phyloP scores from a whole-genome alignment of 192 early-diverging fungal species.

The Linnemannia elongata region DNA sequence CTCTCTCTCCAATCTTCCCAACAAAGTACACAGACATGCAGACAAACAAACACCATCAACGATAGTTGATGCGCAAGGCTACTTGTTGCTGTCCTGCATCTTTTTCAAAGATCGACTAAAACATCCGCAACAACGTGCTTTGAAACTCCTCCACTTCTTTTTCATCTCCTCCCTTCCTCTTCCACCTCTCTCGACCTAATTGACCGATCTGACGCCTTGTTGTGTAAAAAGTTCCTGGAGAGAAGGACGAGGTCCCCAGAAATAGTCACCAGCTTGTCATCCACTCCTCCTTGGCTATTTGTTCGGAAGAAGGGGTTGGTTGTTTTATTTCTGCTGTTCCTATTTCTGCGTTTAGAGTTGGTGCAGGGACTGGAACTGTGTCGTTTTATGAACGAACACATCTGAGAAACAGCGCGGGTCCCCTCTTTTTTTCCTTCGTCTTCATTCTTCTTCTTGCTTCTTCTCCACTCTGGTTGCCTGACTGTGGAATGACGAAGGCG shows the following conservation, averaged over 20 bases:
- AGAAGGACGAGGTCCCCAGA: background rate
- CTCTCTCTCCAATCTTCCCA: background rate
- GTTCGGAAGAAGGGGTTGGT: background rate
- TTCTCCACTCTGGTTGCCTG: background rate
- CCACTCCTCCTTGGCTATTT: background rate
- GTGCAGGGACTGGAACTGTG: slow-evolving; percentile 18
- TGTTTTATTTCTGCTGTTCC: background rate
- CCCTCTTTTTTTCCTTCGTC: background rate
- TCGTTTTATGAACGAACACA: background rate
- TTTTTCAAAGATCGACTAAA: background rate
- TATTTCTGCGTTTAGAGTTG: slow-evolving; percentile 37
- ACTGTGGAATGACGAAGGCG: too few species aligned
- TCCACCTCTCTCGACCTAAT: background rate
- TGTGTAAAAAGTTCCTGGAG: background rate
- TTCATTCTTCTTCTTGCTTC: background rate
- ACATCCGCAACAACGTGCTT: background rate
- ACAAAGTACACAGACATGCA: background rate
- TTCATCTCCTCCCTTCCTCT: too few species aligned
- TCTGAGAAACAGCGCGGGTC: slow-evolving; percentile 1
- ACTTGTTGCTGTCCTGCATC: background rate
- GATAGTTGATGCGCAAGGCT: background rate
- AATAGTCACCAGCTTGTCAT: background rate
- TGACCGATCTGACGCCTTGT: too few species aligned
- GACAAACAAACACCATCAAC: background rate
- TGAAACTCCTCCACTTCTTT: background rate